These are phyloP conservation scores for Omphalotus guepiniiformis DNA, from an alignment of 768 basidiomycete species.

Conservation along the genomic window DNA sequence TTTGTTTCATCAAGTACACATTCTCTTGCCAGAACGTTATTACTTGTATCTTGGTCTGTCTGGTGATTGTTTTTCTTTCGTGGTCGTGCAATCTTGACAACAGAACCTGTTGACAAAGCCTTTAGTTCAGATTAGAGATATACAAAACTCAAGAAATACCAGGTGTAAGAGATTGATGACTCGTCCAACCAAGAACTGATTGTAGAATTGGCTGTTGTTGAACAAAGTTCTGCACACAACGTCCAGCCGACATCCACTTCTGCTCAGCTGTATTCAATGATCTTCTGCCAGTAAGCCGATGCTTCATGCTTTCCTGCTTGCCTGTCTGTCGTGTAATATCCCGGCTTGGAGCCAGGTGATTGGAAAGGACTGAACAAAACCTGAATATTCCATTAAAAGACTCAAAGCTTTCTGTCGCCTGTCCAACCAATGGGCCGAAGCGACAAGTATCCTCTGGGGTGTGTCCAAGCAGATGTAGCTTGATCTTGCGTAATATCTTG, in stretches of 20 bases:
- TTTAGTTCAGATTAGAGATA: neutral
- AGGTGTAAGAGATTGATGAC: neutral
- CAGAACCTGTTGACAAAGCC: neutral
- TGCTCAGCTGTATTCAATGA: neutral
- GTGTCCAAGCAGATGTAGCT: slow-evolving; percentile 16
- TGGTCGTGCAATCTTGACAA: neutral
- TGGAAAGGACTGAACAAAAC: slow-evolving; percentile 18
- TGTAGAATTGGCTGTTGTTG: neutral
- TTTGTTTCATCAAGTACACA: neutral
- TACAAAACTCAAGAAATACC: neutral
- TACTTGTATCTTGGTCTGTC: no score
- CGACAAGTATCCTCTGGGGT: slow-evolving; percentile 6
- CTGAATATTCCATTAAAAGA: slow-evolving; percentile 26
- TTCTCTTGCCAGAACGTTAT: neutral
- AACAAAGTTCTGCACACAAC: neutral
- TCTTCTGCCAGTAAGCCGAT: neutral
- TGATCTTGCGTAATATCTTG: slow-evolving; percentile 15
- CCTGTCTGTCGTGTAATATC: slow-evolving; percentile 16
- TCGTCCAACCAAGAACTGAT: neutral
- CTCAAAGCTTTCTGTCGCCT: slow-evolving; percentile 20
- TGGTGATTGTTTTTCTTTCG: no score
- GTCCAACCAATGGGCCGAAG: slow-evolving; percentile 13
- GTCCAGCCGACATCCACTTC: neutral
- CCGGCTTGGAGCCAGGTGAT: slow-evolving; percentile 27
- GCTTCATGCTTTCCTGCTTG: slow-evolving; percentile 12